Evolutionary conservation across 2,329 filamentous ascomycete genomes (phyloP), one percentile per base, ranked within the genome.

Genomic region (Paraphaeosphaeria minitans): DNA sequence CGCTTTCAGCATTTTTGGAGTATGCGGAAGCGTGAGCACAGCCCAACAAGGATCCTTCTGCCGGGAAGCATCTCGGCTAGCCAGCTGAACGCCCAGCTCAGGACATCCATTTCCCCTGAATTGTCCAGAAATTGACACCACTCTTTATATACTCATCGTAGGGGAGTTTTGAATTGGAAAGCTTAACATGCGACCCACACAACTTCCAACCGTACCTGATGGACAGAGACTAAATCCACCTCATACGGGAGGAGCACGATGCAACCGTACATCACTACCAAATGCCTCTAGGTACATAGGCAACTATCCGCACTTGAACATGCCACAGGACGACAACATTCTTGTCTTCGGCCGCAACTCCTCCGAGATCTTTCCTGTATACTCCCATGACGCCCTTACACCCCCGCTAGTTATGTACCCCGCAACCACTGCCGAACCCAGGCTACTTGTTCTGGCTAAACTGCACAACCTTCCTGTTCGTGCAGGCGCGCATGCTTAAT

Each of bases 381-480:
- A 22, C n/a, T 27, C 29, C 39, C n/a, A 53, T 53, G 51, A 53
- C 51, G 37, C 35, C 41, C 39, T 21, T 14, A 12, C 8, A 24
- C 29, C 51, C 29, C 51, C 39, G 39, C 51, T 53, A 53, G 41
- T 41, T 10, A 35, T 43, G 51, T 53, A 53, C 51, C 51, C 51
- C 51, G 51, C 51, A 53, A 41, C 51, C 51, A 45, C 51, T 45
- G 22, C 51, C 51, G 51, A 53, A 24, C 27, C 13, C 41, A 41
- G 41, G 29, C 51, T 53, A 45, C 51, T 53, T 29, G 10, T 45
- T 53, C 51, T 43, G 51, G 51, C 51, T 53, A 53, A 53, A 53
- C 29, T 29, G 41, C 12, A 46, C 51, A 45, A 53, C 39, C 51
- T 47, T 47, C 48, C 53, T 48, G 57, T 53, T 53, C 53, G 43